Evolutionary conservation across 2,329 filamentous ascomycete genomes (phyloP), one percentile per base, ranked within the genome.

Genomic region (Stemphylium lycopersici): DNA sequence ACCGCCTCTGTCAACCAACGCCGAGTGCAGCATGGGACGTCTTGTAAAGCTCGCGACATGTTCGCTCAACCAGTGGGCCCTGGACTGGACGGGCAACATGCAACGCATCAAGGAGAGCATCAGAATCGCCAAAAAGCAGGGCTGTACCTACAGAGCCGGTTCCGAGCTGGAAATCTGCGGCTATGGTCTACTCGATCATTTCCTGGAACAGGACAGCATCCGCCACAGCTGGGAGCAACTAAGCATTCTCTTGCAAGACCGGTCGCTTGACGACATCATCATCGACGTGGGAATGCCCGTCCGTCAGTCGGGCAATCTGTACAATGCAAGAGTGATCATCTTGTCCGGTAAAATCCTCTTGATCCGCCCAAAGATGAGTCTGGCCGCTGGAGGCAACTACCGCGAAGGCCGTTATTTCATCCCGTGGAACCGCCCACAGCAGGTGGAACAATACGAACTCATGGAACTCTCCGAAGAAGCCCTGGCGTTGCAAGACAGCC

Each of bases 281-380:
- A 51, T 59, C 40, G 63, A 66, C 40, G 58, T 68, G 33, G 65
- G 66, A 22, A 64, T 66, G 59, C 81, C 29, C 0, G 80, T 90
- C 40, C 77, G 80, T 36, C 87, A 90, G 67, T 76, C 83, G 37
- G 86, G 86, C 63, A 79, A 83, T 47, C 79, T 82, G 50, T 90
- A 86, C 76, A 90, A 70, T 71, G 46, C 46, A 62, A 79, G 89
- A 20, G 79, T 88, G n/a, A 82, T 90, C 57, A 79, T 80, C 56
- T 79, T 86, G 45, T 83, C 92, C 62, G 82, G 84, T 45, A 85
- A 87, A 74, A 87, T 93, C 16, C 75, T 92, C 15, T 79, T 88
- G 54, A 88, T 95, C 52, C 80, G 89, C 10, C 89, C 89, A 0
- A 92, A 91, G 74, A 79, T 90, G 59, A 87, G 80, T 65, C 81